phyloP scores from a whole-genome alignment of 768 basidiomycete species.

The Trametes cubensis region DNA sequence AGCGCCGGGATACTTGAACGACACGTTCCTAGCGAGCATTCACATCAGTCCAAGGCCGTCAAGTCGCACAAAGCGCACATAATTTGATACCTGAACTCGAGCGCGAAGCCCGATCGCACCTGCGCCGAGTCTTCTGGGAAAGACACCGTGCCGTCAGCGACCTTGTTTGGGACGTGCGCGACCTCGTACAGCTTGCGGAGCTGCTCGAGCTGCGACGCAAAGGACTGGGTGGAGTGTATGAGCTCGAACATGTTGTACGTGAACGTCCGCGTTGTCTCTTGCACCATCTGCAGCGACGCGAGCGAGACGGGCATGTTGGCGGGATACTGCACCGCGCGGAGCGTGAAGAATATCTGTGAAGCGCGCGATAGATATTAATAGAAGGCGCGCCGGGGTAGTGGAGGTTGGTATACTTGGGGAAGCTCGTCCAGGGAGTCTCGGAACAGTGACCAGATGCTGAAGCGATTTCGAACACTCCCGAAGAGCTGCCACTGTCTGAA shows the following conservation, averaged over 20 bases:
- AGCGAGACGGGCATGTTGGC: conserved; percentile 28
- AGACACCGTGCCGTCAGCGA: conserved; percentile 10
- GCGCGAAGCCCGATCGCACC: conserved; percentile 49
- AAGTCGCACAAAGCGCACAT: background rate
- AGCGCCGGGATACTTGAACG: conserved; percentile 65
- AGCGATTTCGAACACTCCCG: conserved; percentile 36
- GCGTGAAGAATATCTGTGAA: conserved; percentile 21
- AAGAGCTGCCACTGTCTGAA: conserved; percentile 38
- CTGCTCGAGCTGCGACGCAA: conserved; percentile 8
- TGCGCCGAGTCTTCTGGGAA: conserved; percentile 16
- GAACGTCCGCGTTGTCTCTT: conserved; percentile 28
- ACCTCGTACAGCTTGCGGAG: conserved; percentile 26
- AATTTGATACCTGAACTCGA: conserved; percentile 54
- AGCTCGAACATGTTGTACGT: conserved; percentile 25
- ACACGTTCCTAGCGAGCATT: conserved; percentile 57
- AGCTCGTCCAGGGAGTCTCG: conserved; percentile 46
- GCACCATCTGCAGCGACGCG: conserved; percentile 37
- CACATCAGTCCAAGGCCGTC: background rate
- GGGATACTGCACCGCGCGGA: conserved; percentile 28
- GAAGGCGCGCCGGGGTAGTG: background rate
- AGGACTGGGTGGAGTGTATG: background rate
- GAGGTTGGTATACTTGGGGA: background rate
- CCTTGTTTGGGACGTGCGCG: conserved; percentile 1
- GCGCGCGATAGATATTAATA: background rate
- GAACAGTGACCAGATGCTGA: conserved; percentile 44